phyloP scores from a whole-genome alignment of 2,329 filamentous ascomycete genomes.

The Phialophora tarda region DNA sequence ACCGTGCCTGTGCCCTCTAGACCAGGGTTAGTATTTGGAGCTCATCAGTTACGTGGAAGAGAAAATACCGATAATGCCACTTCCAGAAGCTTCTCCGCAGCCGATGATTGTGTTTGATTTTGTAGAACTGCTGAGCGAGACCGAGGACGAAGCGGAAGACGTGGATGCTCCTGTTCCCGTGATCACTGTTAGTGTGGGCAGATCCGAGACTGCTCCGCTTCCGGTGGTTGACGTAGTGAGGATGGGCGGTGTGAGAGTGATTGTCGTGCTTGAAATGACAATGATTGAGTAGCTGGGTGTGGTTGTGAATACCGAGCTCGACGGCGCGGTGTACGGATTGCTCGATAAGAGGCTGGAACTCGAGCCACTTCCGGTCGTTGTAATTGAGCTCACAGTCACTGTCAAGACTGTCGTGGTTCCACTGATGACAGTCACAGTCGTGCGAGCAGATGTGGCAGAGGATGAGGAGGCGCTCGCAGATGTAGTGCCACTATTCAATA shows the following conservation, averaged over 20 bases:
- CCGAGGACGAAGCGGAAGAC: slow-evolving; percentile 6
- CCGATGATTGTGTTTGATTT: slow-evolving; percentile 30
- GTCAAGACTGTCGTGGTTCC: slow-evolving; percentile 21
- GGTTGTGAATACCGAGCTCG: slow-evolving; percentile 3
- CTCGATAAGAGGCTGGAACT: slow-evolving; percentile 12
- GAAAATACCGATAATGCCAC: slow-evolving; percentile 34
- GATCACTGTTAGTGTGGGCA: slow-evolving; percentile 28
- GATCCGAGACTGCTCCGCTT: slow-evolving; percentile 10
- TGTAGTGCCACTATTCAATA: slow-evolving; percentile 19
- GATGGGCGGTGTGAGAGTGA: slow-evolving; percentile 22
- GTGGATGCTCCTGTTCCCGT: slow-evolving; percentile 20
- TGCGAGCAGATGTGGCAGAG: background rate
- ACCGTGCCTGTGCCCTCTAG: slow-evolving; percentile 30
- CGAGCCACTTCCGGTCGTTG: slow-evolving; percentile 13
- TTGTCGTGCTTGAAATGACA: slow-evolving; percentile 34
- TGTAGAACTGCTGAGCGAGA: slow-evolving; percentile 23
- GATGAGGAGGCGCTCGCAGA: slow-evolving; percentile 18
- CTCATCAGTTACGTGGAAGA: background rate
- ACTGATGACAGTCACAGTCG: slow-evolving; percentile 21
- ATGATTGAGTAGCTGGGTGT: slow-evolving; percentile 28
- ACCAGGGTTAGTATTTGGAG: background rate
- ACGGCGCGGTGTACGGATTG: slow-evolving; percentile 16
- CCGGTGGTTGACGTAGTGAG: background rate
- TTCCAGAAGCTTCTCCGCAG: slow-evolving; percentile 35
- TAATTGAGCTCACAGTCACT: slow-evolving; percentile 11